These are phyloP conservation scores for Forsythia suspensa DNA, from an alignment of 257 asterid genomes.

Conservation along the genomic window DNA sequence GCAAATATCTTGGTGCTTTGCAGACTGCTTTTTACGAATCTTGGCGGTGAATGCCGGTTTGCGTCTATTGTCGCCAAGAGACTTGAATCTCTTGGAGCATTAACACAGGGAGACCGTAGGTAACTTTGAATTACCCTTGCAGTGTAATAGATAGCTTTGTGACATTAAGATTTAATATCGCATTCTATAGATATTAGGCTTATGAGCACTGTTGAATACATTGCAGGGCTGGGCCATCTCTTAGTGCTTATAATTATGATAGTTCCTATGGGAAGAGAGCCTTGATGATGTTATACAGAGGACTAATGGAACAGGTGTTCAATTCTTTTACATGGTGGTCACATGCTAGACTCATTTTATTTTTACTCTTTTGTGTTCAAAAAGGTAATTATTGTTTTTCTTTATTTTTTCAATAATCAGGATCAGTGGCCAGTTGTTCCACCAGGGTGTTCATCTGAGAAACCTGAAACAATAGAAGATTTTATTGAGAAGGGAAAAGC, in stretches of 20 bases:
- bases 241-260: constrained; percentile 94
- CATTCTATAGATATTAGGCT: constrained; percentile 12
- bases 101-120: constrained; percentile 99
- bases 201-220: constrained; percentile 17
- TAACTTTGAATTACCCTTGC: constrained; percentile 27
- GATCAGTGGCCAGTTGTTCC: constrained; percentile 76
- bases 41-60: constrained; percentile 98
- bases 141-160: constrained; percentile 7
- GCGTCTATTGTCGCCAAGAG: constrained; percentile 98
- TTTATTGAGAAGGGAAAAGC: constrained; percentile 78
- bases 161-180: constrained; percentile 12
- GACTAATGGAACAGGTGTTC: constrained; percentile 82
- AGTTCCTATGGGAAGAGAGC: constrained; percentile 91
- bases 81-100: constrained; percentile 95
- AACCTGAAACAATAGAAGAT: constrained; percentile 64
- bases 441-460: constrained; percentile 79
- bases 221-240: constrained; percentile 97
- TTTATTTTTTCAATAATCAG: constrained; percentile 37
- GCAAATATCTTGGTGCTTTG: constrained; percentile 13
- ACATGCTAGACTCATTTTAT: constrained; percentile 10
- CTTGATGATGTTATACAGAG: constrained; percentile 69
- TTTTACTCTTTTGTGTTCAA: neutral
- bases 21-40: constrained; percentile 92
- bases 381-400: constrained; percentile 10
- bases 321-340: constrained; percentile 15